Percentiles rank a stretch among this genome's conserved stretches.
Evolutionary conservation across 495 filamentous ascomycete genomes (phyloP).

Genomic region (Neurospora sp.): DNA sequence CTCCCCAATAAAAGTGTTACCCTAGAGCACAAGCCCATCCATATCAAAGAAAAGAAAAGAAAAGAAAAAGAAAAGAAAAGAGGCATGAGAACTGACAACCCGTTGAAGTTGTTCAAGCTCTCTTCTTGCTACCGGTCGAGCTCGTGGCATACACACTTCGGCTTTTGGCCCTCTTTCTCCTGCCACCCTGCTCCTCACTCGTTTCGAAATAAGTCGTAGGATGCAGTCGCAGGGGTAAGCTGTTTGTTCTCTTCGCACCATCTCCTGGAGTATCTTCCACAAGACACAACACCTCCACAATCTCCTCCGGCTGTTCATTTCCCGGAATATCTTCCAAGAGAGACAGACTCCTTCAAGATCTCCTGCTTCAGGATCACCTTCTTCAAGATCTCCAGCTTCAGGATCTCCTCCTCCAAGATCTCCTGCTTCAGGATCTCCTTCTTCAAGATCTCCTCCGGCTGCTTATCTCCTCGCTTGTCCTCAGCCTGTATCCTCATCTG

Average conservation of each 20-base stretch:
- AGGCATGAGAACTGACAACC: neutral
- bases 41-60: neutral
- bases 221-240: neutral
- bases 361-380: neutral
- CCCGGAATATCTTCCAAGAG: neutral
- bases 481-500: neutral
- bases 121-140: neutral
- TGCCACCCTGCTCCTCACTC: neutral
- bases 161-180: neutral
- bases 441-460: neutral
- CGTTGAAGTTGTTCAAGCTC: neutral
- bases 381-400: neutral
- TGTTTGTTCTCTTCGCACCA: neutral
- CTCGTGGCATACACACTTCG: neutral
- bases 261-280: neutral
- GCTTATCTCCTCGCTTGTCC: neutral
- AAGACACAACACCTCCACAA: neutral
- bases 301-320: neutral
- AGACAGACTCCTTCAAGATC: neutral
- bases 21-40: neutral
- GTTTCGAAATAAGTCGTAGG: neutral
- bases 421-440: neutral
- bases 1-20: neutral
- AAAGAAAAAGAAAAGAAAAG: neutral
- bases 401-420: neutral